Conservation (phyloP, 1,284 basidiomycete species). For the Chalciporus sp. region DNA sequence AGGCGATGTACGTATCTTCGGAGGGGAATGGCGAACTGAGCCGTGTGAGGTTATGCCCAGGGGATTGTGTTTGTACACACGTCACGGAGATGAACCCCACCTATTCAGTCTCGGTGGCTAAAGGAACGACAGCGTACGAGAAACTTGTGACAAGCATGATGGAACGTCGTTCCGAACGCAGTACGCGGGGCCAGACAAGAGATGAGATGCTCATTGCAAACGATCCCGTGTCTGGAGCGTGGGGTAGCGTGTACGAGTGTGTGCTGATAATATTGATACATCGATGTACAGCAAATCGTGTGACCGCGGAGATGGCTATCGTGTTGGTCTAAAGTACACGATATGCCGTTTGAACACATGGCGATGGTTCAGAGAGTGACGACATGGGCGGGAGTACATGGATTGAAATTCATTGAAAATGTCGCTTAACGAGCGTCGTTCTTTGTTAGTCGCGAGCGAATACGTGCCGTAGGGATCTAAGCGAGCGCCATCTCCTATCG, state of each 20-base stretch:
- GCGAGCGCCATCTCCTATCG: too few relatives aligned
- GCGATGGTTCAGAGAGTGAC: neutral
- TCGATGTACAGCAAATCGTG: conserved; percentile 3
- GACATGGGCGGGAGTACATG: neutral
- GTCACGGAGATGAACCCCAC: conserved; percentile 23
- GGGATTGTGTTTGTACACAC: neutral
- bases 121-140: neutral
- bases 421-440: too few relatives aligned
- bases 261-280: neutral
- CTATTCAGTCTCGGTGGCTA: conserved; percentile 6
- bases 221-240: neutral
- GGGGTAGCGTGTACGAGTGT: neutral
- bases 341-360: neutral
- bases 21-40: neutral
- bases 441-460: too few relatives aligned
- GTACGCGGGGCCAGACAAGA: too few relatives aligned
- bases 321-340: neutral
- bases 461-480: too few relatives aligned
- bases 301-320: conserved; percentile 9
- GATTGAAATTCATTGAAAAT: too few relatives aligned
- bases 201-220: too few relatives aligned
- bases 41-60: too few relatives aligned
- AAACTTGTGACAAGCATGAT: neutral
- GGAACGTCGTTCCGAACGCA: too few relatives aligned
- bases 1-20: conserved; percentile 17